Evolutionary conservation across 2,329 filamentous ascomycete species (phyloP), one percentile per base, ranked within the genome.

Genomic region (Colletotrichum musicola): DNA sequence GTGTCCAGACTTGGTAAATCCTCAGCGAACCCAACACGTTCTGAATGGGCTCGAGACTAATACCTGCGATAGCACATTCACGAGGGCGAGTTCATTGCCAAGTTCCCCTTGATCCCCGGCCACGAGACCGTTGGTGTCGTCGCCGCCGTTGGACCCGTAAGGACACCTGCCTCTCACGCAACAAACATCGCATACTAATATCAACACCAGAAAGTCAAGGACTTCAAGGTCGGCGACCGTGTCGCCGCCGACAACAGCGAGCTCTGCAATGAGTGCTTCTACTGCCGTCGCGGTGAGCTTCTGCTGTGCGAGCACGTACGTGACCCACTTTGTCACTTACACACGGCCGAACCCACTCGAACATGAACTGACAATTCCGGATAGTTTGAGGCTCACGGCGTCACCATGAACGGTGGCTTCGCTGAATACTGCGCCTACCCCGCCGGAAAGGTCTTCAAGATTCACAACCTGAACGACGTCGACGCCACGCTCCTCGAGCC

Each of bases 251-350:
- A 89, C 74, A 89, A 90, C 77, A 87, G 87, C 16, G 87, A 92
- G 77, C 86, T 92, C 50, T 93, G 91, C 79, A 88, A 87, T 56
- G 86, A 90, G 78, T 93, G 91, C 81, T 92, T 91, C 84, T 92
- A 92, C 82, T 93, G 91, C 81, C 87, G 88, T 71, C 87, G 89
- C 64, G 90, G 90, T 60, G 85, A 92, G 76, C 84, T 88, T 35
- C 80, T 93, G 54, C 86, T 92, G 64, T 93, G 91, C 77, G 90
- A 92, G 78, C 85, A 91, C 72, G 77, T 80, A 63, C 64, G 77
- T 69, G 12, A n/a, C 16, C 46, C 6, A 16, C 1, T 25, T 44
- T 30, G 38, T 35, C 51, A 56, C 51, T 58, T n/a, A 51, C n/a
- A 51, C n/a, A 64, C 62, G 22, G n/a, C 18, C 12, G 9, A 30